Percentiles rank a stretch among this genome's conserved stretches.
phyloP scores from a whole-genome alignment of 1,284 basidiomycete genomes.

The Xerocomus nothofagi region DNA sequence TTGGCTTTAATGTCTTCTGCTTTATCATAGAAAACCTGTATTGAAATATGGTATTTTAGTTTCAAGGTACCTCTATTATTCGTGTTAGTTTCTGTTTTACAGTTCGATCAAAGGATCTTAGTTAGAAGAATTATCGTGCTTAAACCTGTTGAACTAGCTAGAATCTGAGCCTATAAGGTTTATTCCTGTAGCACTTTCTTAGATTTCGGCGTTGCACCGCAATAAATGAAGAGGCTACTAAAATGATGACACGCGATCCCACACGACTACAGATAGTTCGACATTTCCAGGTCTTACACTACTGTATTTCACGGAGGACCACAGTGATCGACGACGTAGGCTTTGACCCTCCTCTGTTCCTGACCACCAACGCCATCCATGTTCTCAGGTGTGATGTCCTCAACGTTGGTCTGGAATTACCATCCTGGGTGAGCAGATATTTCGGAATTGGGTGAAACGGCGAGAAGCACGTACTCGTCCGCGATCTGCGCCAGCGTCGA shows the following conservation, averaged over 20 bases:
- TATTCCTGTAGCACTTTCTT: not conserved
- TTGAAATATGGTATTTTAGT: slow-evolving; percentile 8
- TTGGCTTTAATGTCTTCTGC: not conserved
- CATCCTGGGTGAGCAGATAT: slow-evolving; percentile 14
- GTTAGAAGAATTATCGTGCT: not conserved
- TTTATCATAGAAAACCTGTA: slow-evolving; percentile 12
- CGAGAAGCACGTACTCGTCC: slow-evolving; percentile 58
- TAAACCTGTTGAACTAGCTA: slow-evolving; percentile 4
- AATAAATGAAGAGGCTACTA: not conserved
- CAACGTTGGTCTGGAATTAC: slow-evolving; percentile 66
- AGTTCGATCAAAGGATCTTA: slow-evolving; percentile 6
- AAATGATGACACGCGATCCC: not conserved
- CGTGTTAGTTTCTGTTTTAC: slow-evolving; percentile 10
- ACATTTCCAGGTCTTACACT: not conserved
- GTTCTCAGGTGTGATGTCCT: slow-evolving; percentile 82
- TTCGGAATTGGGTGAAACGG: not conserved
- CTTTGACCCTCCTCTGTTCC: slow-evolving; percentile 76
- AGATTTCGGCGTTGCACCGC: not conserved
- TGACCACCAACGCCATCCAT: slow-evolving; percentile 74
- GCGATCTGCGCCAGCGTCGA: slow-evolving; percentile 92
- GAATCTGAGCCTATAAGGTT: not conserved
- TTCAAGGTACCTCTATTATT: not conserved
- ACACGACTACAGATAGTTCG: not conserved
- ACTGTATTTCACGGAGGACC: slow-evolving; percentile 39
- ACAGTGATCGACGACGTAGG: slow-evolving; percentile 73